Base-by-base conservation (phyloP, 371 early-diverging fungal genomes). In the Rhizopus arrhizus region DNA sequence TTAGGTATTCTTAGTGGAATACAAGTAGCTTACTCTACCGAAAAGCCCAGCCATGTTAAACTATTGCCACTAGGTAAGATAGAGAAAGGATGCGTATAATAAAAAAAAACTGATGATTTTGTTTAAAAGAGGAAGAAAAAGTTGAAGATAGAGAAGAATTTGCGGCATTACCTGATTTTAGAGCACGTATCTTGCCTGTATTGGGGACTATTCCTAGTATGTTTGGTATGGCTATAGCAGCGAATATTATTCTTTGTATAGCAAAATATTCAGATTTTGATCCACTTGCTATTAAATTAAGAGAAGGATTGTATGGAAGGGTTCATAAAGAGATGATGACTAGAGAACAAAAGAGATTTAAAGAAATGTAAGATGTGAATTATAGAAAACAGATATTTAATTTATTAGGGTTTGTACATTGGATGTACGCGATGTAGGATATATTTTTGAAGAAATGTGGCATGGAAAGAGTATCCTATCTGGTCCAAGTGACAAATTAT, bases 221-320 rank as follows among this genome's bases (percentile, higher is more conserved):
- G 73, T 97, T 96, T 78, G 97, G 96, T 15, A 90, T 90, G 80
- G 79, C 93, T 10, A 89, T 97, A 77, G 96, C 95, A 3, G 89
- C 93, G 1, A 88, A 89, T 63, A 90, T 94, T 11, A 77, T 93
- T 32, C 85, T 91, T 16, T 81, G 84, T 56, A 72, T 97, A n/a
- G 90, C 92, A 3, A 82, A 85, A 2, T 91, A 86, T 69, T 82
- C 85, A 13, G 83, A 86, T 8, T 81, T 72, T 55, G 89, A 92
- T 35, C 95, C 96, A 2, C 69, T 96, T 40, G 81, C 90, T 1
- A 83, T 92, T 71, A 95, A 96, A 59, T 75, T 82, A 38, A 88
- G 95, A 42, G 84, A 89, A 9, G 83, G 86, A 5, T 78, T 90
- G 2, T 94, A 94, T 60, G 62, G 67, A 7, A 75, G 91, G 0